Conservation (phyloP, 108 stramenopile genomes). For the Cylindrotheca fusiformis region DNA sequence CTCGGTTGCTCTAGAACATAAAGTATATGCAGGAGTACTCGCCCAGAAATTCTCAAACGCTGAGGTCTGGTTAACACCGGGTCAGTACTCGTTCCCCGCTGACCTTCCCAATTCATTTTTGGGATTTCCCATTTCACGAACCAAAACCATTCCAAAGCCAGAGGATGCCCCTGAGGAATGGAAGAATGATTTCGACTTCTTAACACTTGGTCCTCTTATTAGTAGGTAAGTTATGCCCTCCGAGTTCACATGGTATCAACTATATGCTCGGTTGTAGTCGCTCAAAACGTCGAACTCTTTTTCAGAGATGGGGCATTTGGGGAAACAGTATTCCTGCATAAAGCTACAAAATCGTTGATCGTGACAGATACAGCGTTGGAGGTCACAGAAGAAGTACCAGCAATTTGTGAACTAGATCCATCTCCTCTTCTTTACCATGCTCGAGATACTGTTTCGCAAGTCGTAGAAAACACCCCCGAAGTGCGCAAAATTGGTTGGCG, state of each 20-base stretch:
- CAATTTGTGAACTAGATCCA: constrained; percentile 81
- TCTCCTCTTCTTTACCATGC: constrained; percentile 91
- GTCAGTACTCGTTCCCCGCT: constrained; percentile 85
- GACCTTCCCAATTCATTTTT: constrained; percentile 77
- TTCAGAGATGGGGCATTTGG: constrained; percentile 87
- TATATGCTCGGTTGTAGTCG: neutral
- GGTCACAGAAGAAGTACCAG: constrained; percentile 82
- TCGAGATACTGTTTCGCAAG: constrained; percentile 74
- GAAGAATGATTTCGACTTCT: constrained; percentile 67
- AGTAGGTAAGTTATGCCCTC: constrained; percentile 33
- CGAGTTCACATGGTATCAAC: neutral
- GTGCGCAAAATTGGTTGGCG: constrained; percentile 86
- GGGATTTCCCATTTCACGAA: constrained; percentile 77
- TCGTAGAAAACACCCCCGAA: constrained; percentile 79
- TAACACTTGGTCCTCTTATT: constrained; percentile 84
- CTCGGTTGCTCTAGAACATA: constrained; percentile 92
- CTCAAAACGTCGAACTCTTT: neutral
- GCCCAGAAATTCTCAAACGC: constrained; percentile 84
- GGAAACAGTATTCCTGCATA: constrained; percentile 92
- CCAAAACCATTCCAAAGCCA: constrained; percentile 46
- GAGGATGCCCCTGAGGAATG: constrained; percentile 72
- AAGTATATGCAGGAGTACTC: constrained; percentile 88
- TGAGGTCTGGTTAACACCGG: constrained; percentile 78
- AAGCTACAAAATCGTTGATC: constrained; percentile 76
- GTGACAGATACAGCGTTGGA: constrained; percentile 89